phyloP scores from a whole-genome alignment of 1,139 yeast species.

The Zygosaccharomyces sapae region DNA sequence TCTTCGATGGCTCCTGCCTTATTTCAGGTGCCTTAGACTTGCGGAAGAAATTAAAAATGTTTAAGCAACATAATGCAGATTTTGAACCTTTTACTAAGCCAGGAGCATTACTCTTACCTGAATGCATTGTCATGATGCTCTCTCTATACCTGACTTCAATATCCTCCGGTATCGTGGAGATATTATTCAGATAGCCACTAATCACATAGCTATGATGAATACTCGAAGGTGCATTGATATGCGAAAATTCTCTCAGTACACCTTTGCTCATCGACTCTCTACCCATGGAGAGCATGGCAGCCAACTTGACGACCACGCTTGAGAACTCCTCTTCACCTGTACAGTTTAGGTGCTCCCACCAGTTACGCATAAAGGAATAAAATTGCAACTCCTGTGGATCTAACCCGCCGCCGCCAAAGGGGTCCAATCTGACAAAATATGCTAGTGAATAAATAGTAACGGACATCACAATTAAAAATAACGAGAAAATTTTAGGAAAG shows the following conservation, averaged over 20 bases:
- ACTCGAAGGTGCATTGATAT: conserved; percentile 16
- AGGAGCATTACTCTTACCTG: conserved; percentile 6
- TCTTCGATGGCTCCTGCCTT: conserved; percentile 3
- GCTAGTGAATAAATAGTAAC: conserved; percentile 23
- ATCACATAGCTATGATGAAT: conserved; percentile 26
- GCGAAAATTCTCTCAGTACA: conserved; percentile 23
- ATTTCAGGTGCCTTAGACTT: conserved; percentile 6
- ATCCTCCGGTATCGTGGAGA: conserved; percentile 23
- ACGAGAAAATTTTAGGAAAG: conserved; percentile 25
- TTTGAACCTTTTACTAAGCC: conserved; percentile 12
- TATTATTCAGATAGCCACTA: conserved; percentile 31
- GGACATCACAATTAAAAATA: conserved; percentile 23
- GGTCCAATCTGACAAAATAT: conserved; percentile 23
- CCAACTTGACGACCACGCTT: conserved; percentile 27
- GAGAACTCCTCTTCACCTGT: conserved; percentile 36
- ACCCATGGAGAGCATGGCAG: conserved; percentile 28
- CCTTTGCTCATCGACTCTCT: conserved; percentile 23
- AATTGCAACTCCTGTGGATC: conserved; percentile 26
- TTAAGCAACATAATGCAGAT: conserved; percentile 7
- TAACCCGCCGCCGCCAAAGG: conserved; percentile 14
- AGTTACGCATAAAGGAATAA: conserved; percentile 31
- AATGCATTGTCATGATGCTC: background rate
- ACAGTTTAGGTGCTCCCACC: conserved; percentile 32
- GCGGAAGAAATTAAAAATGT: conserved; percentile 11
- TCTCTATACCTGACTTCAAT: conserved; percentile 16